Conservation (phyloP, 768 basidiomycete species). For the Chalciporus piperatus region DNA sequence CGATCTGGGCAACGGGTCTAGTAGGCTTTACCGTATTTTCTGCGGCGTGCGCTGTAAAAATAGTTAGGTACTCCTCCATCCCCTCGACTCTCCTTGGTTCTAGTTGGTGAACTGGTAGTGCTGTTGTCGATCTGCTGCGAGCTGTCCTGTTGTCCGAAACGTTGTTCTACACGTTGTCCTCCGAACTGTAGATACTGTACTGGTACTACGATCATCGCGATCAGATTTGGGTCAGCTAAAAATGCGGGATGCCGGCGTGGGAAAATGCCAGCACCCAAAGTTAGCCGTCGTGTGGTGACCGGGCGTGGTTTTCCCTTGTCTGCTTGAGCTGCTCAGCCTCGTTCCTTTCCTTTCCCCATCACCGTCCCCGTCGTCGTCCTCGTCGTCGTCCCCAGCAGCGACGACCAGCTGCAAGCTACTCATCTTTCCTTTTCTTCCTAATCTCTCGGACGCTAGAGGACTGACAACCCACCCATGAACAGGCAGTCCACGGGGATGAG, state of each 20-base stretch:
- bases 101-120: no score
- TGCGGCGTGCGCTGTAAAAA: no score
- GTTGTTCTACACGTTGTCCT: no score
- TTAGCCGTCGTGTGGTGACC: conserved; percentile 26
- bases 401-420: not conserved
- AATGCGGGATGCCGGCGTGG: conserved; percentile 21
- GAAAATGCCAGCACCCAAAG: conserved; percentile 12
- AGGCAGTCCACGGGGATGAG: conserved; percentile 45
- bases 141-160: no score
- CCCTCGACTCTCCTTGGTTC: no score
- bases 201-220: not conserved
- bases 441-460: not conserved
- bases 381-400: conserved; percentile 3
- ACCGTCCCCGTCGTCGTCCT: no score
- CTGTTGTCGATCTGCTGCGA: not conserved
- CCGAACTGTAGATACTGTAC: not conserved
- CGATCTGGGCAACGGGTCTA: no score
- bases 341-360: no score
- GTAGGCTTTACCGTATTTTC: no score
- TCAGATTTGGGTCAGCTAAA: no score
- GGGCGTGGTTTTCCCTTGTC: conserved; percentile 20
- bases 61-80: no score
- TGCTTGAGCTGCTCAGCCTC: conserved; percentile 1
- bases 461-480: conserved; percentile 26
- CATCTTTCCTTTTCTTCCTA: not conserved